Evolutionary conservation across 257 asterid genomes (phyloP), one percentile per base, ranked within the genome.

Genomic region (Euphrasia confusa): DNA sequence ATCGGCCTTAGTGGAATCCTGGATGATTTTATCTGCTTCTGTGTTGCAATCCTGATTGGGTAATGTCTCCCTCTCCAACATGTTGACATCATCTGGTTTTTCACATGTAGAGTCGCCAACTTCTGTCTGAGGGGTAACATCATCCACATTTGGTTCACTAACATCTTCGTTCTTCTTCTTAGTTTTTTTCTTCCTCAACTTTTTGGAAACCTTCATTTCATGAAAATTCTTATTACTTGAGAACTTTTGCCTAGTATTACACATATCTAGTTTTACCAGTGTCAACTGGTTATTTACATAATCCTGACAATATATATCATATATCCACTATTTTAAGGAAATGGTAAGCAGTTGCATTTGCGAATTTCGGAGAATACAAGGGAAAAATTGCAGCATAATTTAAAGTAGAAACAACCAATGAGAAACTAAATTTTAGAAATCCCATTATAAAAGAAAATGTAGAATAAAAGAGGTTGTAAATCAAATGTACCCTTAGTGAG

Each of bases 131-230:
- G 71, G 8, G 61, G 69, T 64, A 30, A 50, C 74, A 17, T 62
- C 59, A 56, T 81, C 85, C 60, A 49, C 69, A 61, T 63, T 77
- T 64, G 72, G 59, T 75, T 71, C 79, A 74, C 71, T 70, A 77
- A 47, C 74, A 72, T 58, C 68, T 66, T 75, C 90, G 64, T 72
- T 73, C 74, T 71, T 80, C 60, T 75, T 75, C 71, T 83, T 89
- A 50, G 7, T 60, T 73, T 65, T 84, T 77, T 74, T 89, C 82
- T 78, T 87, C 81, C 95, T 87, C 30, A 72, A 72, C 77, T 84
- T 89, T 71, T 76, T 93, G 7, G 99, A 80, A 63, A 89, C 96
- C 99, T 90, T 71, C 67, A 71, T 27, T 60, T 77, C 27, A 71
- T 37, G 70, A 78, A 63, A 60, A 73, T 54, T 42, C 18, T 66